Percentiles rank a stretch among this genome's conserved stretches.
These are phyloP conservation scores for Darksidea phi DNA, from an alignment of 495 filamentous ascomycete species.

Conservation along the genomic window DNA sequence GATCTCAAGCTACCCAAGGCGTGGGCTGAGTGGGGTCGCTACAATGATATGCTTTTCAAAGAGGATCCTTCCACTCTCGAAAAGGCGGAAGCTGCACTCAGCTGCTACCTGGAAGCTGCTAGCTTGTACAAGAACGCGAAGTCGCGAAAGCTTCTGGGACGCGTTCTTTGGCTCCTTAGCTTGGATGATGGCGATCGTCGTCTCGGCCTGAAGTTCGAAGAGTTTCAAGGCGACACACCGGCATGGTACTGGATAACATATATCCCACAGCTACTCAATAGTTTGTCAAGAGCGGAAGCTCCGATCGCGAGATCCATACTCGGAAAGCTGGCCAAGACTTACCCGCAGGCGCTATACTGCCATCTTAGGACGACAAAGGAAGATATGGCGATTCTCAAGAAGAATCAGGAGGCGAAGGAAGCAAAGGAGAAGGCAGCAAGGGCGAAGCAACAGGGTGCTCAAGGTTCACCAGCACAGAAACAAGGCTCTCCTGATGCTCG, in stretches of 20 bases:
- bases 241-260: constrained; percentile 99
- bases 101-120: constrained; percentile 93
- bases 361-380: constrained; percentile 89
- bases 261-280: constrained; percentile 91
- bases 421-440: constrained; percentile 55
- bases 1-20: constrained; percentile 94
- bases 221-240: constrained; percentile 91
- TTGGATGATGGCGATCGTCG: constrained; percentile 82
- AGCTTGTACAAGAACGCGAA: constrained; percentile 95
- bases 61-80: constrained; percentile 74
- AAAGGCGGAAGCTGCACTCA: constrained; percentile 83
- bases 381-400: constrained; percentile 90
- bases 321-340: constrained; percentile 89
- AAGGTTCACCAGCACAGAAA: constrained; percentile 53
- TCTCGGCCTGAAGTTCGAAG: constrained; percentile 79
- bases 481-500: constrained; percentile 43
- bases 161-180: constrained; percentile 94
- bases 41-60: constrained; percentile 94
- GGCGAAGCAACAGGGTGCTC: constrained; percentile 49
- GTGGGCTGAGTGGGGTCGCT: constrained; percentile 99
- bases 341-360: constrained; percentile 92
- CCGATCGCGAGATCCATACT: constrained; percentile 78
- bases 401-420: constrained; percentile 76
- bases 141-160: constrained; percentile 89
- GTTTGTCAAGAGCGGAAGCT: constrained; percentile 84